These are phyloP conservation scores for Zymoseptoria passerinii DNA, from an alignment of 2,329 filamentous ascomycete species.

Conservation along the genomic window DNA sequence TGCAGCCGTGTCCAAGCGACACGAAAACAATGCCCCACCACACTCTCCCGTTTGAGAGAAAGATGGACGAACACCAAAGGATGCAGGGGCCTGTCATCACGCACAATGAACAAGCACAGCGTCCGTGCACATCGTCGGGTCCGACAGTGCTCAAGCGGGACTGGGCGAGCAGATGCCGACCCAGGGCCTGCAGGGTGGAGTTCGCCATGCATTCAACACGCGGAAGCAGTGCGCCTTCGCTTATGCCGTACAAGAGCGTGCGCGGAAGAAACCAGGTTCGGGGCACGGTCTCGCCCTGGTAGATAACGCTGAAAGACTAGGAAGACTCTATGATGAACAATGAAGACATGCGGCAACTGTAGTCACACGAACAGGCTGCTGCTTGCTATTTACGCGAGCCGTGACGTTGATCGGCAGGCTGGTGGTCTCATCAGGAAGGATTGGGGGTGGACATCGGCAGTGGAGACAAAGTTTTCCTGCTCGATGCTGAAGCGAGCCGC, in stretches of 20 bases:
- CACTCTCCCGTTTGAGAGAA: not conserved
- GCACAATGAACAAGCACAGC: not conserved
- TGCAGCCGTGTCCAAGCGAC: not conserved
- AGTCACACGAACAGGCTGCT: not conserved
- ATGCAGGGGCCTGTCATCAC: not conserved
- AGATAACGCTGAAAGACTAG: not conserved
- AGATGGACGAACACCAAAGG: not conserved
- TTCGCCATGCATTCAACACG: not conserved
- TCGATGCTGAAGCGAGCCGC: not conserved
- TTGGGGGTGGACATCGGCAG: not conserved
- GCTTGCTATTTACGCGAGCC: not conserved
- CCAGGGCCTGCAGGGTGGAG: not conserved
- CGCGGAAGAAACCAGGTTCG: not conserved
- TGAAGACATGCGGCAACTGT: not conserved
- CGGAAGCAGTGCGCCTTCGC: not conserved
- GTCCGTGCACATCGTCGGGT: not conserved
- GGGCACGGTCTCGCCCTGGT: not conserved
- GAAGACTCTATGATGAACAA: no score
- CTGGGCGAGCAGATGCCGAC: not conserved
- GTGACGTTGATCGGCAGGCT: not conserved
- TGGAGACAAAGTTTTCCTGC: not conserved
- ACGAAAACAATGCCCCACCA: not conserved
- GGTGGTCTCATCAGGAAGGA: not conserved
- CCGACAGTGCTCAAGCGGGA: not conserved
- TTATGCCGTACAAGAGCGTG: not conserved